Percentiles rank a stretch among this genome's conserved stretches.
These are phyloP conservation scores for Vanrija sp. DNA, from an alignment of 1,284 basidiomycete genomes.

Conservation along the genomic window DNA sequence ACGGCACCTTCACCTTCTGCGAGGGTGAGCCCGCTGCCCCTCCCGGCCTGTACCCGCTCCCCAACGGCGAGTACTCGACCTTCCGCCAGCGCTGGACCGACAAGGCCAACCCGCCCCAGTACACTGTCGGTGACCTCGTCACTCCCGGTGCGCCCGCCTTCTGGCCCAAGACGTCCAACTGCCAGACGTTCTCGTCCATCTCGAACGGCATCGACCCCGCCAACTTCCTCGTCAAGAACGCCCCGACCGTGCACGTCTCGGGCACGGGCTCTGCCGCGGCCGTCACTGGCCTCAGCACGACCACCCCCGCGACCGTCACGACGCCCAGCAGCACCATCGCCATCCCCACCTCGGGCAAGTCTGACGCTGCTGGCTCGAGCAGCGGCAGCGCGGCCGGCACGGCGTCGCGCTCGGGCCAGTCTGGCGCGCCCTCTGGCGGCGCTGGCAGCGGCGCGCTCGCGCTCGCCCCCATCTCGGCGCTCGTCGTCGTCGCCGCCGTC, in stretches of 20 bases:
- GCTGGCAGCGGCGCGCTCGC: neutral
- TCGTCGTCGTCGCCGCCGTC: neutral
- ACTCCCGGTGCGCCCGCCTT: conserved; percentile 14
- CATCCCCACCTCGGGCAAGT: too few species aligned
- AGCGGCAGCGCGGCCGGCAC: neutral
- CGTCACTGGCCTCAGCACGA: neutral
- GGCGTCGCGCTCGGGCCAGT: too few species aligned
- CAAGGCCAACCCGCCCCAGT: conserved; percentile 16
- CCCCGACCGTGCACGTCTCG: conserved; percentile 16
- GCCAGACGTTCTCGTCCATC: conserved; percentile 20
- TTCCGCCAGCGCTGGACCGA: conserved; percentile 45
- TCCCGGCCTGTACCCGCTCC: conserved; percentile 45
- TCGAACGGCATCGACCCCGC: conserved; percentile 22
- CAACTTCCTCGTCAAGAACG: conserved; percentile 29
- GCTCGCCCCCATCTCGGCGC: too few species aligned
- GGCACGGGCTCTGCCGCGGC: conserved; percentile 18
- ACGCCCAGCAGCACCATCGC: too few species aligned
- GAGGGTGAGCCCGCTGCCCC: conserved; percentile 48
- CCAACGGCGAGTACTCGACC: conserved; percentile 43
- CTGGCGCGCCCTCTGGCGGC: too few species aligned
- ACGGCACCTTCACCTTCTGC: conserved; percentile 48
- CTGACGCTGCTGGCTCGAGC: too few species aligned
- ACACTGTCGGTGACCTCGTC: conserved; percentile 21
- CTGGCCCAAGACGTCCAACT: conserved; percentile 24
- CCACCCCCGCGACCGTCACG: too few species aligned